Conservation (phyloP, 192 early-diverging fungal species). For the Thoreauomyces humboldtii region DNA sequence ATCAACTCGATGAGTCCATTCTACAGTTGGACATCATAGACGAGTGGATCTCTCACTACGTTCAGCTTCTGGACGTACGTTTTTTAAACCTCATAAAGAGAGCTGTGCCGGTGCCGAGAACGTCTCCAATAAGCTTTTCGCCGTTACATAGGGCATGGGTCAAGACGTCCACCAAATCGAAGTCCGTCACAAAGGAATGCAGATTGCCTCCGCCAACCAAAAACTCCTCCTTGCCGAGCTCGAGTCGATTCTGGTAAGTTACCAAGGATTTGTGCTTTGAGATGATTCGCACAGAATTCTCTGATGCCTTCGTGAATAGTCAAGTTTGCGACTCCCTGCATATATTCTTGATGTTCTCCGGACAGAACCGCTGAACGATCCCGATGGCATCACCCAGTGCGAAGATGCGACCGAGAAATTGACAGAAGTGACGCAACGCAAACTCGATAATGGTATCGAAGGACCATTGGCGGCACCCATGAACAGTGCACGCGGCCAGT, state of each 20-base stretch:
- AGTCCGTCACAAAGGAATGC: constrained; percentile 84
- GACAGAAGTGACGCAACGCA: constrained; percentile 29
- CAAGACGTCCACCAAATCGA: constrained; percentile 95
- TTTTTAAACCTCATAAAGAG: not conserved
- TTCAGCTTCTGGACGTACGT: constrained; percentile 77
- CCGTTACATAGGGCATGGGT: constrained; percentile 74
- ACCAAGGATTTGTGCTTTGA: constrained; percentile 9
- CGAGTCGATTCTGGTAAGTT: constrained; percentile 68
- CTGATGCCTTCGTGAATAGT: constrained; percentile 12
- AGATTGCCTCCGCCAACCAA: constrained; percentile 87
- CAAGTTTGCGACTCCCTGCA: constrained; percentile 31
- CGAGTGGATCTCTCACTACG: constrained; percentile 81
- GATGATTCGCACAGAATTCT: not conserved
- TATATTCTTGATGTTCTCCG: constrained; percentile 42
- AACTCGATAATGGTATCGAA: constrained; percentile 35
- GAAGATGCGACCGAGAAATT: constrained; percentile 42
- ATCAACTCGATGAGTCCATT: constrained; percentile 81
- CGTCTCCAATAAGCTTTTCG: constrained; percentile 4
- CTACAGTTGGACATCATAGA: constrained; percentile 82
- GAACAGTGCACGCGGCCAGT: too few relatives aligned
- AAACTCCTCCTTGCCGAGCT: constrained; percentile 80
- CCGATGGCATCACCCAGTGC: constrained; percentile 44
- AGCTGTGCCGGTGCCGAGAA: too few relatives aligned
- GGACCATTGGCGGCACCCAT: too few relatives aligned
- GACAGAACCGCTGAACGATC: constrained; percentile 48